These are phyloP conservation scores for Epichloe festucae DNA, from an alignment of 2,329 filamentous ascomycete species.

Conservation along the genomic window DNA sequence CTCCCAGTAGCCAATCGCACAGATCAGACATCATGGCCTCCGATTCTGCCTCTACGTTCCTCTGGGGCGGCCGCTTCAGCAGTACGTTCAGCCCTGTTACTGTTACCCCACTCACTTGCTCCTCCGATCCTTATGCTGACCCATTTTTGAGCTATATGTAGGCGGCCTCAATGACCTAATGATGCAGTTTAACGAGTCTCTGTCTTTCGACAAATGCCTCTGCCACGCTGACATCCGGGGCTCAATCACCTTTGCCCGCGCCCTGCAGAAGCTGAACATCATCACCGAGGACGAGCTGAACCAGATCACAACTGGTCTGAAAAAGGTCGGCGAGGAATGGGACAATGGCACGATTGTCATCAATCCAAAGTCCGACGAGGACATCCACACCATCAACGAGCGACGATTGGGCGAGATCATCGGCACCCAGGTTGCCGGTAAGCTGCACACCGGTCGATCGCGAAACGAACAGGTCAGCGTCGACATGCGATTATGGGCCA, in stretches of 20 bases:
- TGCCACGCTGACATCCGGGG: slow-evolving; percentile 54
- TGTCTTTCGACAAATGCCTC: slow-evolving; percentile 52
- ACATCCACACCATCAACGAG: slow-evolving; percentile 42
- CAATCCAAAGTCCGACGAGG: slow-evolving; percentile 11
- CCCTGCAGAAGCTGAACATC: slow-evolving; percentile 48
- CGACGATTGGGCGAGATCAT: slow-evolving; percentile 53
- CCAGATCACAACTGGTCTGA: background rate
- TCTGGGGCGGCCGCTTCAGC: slow-evolving; percentile 2
- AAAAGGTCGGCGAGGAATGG: slow-evolving; percentile 13
- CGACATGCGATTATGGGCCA: slow-evolving; percentile 57
- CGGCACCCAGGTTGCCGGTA: slow-evolving; percentile 31
- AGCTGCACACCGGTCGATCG: slow-evolving; percentile 58
- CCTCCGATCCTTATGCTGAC: background rate
- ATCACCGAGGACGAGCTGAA: slow-evolving; percentile 27
- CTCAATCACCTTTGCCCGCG: slow-evolving; percentile 52
- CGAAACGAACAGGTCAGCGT: slow-evolving; percentile 64
- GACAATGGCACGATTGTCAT: slow-evolving; percentile 14
- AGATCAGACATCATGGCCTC: background rate
- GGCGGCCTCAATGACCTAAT: slow-evolving; percentile 10
- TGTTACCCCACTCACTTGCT: background rate
- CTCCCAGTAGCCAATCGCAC: background rate
- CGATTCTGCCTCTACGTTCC: background rate
- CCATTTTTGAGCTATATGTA: background rate
- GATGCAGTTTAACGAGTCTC: slow-evolving; percentile 47
- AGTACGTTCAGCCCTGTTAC: background rate